Evolutionary conservation across 805 yeast species (phyloP), one percentile per base, ranked within the genome.

Genomic region (Wickerhamomyces chambardii): DNA sequence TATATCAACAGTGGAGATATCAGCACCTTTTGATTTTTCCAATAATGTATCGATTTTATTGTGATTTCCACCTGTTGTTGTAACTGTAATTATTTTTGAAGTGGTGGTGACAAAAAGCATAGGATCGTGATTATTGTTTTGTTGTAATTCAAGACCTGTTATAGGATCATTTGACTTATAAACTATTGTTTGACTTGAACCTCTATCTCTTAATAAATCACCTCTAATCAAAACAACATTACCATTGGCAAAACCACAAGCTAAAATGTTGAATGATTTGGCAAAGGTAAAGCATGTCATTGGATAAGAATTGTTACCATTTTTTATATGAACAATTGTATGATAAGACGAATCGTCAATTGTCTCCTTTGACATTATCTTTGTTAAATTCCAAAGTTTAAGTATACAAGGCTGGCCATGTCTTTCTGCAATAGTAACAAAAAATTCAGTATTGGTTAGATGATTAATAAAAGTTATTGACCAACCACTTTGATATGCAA

Each of bases 211-310:
- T 6, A 85, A 45, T 24, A 92, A 56, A 55, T 92, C 97, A 8
- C 98, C 98, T 42, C 97, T 62, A 0, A 89, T 73, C 6, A 89
- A 60, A 2, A 89, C 63, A 3, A 89, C 86, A 16, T 76, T 68
- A 3, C 98, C 98, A 54, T 87, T 81, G 12, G 89, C 80, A 47
- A 76, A 84, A 0, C 95, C 95, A 31, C 84, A 59, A 0, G 83
- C 89, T 6, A 82, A 54, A 25, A 84, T 72, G 3, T 84, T 68
- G 40, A 79, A 70, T 39, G 72, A 77, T 2, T 55, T 45, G 14
- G 77, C 68, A 33, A 69, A 58, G 14, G 70, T 66, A 41, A 83
- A 70, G 24, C 84, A 69, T 4, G 92, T 77, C 40, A 87, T 62
- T 0, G 97, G 97, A 45, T 66, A 84, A 3, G 85, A 72, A 53